Percentiles rank a stretch among this genome's conserved stretches.
phyloP scores from a whole-genome alignment of 2,329 filamentous ascomycete genomes.

The Trichoderma semiorbis region DNA sequence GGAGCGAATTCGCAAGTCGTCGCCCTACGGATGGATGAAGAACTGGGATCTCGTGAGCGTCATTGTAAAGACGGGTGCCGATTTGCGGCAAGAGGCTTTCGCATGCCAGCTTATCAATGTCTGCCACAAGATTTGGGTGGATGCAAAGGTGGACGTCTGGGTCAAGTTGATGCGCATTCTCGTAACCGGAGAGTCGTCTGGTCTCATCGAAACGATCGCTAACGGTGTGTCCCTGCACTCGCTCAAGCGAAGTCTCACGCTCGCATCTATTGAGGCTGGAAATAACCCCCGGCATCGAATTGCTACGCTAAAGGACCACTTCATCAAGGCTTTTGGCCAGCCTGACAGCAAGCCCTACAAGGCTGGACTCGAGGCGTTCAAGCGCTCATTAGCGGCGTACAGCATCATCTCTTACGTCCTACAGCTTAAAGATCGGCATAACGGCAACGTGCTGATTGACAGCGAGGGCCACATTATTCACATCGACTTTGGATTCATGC shows the following conservation, averaged over 20 bases:
- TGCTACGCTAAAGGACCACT: slow-evolving; percentile 78
- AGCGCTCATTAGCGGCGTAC: slow-evolving; percentile 77
- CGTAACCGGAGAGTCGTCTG: slow-evolving; percentile 79
- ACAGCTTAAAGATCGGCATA: slow-evolving; percentile 82
- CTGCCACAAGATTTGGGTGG: slow-evolving; percentile 77
- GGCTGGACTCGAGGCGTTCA: slow-evolving; percentile 73
- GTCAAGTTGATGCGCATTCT: slow-evolving; percentile 84
- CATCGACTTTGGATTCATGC: slow-evolving; percentile 88
- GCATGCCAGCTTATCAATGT: slow-evolving; percentile 80
- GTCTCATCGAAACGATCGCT: slow-evolving; percentile 82
- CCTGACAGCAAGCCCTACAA: slow-evolving; percentile 66
- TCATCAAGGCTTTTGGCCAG: slow-evolving; percentile 72
- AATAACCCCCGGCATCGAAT: slow-evolving; percentile 72
- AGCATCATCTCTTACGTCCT: slow-evolving; percentile 81
- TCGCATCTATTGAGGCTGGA: slow-evolving; percentile 69
- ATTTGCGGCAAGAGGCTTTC: slow-evolving; percentile 80
- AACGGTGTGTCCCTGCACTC: slow-evolving; percentile 86
- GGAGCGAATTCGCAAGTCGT: slow-evolving; percentile 77
- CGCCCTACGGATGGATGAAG: slow-evolving; percentile 84
- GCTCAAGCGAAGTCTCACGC: slow-evolving; percentile 74
- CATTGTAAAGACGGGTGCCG: slow-evolving; percentile 82
- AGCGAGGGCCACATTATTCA: slow-evolving; percentile 84
- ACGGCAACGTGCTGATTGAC: slow-evolving; percentile 82
- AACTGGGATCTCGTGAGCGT: slow-evolving; percentile 86
- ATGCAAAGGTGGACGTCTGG: slow-evolving; percentile 75